Percentiles rank a stretch among this genome's conserved stretches.
Conservation (phyloP, 2,329 filamentous ascomycete species). For the Stagonosporopsis rhizophila region DNA sequence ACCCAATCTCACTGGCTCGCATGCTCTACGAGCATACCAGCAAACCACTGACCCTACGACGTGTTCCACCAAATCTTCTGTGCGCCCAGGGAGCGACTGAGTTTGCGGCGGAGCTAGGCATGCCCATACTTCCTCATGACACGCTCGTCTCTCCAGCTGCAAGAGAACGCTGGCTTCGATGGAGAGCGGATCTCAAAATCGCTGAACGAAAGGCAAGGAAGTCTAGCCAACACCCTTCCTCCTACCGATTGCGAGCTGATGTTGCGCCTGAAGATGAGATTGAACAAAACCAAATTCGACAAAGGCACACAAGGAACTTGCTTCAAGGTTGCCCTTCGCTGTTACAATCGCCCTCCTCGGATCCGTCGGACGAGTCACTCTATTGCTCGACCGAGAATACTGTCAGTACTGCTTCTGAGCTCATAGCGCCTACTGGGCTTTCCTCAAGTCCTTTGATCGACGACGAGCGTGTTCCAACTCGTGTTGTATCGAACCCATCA, state of each 20-base stretch:
- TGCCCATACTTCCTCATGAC: slow-evolving; percentile 76
- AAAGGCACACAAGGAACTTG: slow-evolving; percentile 49
- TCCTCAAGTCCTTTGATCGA: slow-evolving; percentile 29
- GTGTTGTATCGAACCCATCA: slow-evolving; percentile 24
- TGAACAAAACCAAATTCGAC: slow-evolving; percentile 25
- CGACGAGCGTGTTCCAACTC: slow-evolving; percentile 25
- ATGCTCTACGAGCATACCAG: slow-evolving; percentile 80
- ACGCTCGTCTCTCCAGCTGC: slow-evolving; percentile 81
- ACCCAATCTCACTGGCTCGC: slow-evolving; percentile 88
- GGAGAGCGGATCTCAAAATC: slow-evolving; percentile 73
- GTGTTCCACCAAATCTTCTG: slow-evolving; percentile 91
- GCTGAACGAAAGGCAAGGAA: slow-evolving; percentile 60
- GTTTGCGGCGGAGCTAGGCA: slow-evolving; percentile 82
- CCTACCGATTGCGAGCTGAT: slow-evolving; percentile 35
- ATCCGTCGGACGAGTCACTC: slow-evolving; percentile 28
- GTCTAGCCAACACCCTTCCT: slow-evolving; percentile 35
- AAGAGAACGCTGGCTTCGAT: slow-evolving; percentile 77
- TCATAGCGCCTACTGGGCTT: slow-evolving; percentile 24
- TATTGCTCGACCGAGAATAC: slow-evolving; percentile 22
- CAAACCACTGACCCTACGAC: slow-evolving; percentile 78
- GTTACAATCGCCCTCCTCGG: slow-evolving; percentile 31
- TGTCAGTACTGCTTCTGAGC: slow-evolving; percentile 24
- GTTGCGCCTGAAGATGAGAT: slow-evolving; percentile 37
- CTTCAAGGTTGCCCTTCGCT: slow-evolving; percentile 25
- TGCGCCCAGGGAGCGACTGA: slow-evolving; percentile 83